These are phyloP conservation scores for Colletotrichum chrysophilum DNA, from an alignment of 2,329 filamentous ascomycete genomes.

Conservation along the genomic window DNA sequence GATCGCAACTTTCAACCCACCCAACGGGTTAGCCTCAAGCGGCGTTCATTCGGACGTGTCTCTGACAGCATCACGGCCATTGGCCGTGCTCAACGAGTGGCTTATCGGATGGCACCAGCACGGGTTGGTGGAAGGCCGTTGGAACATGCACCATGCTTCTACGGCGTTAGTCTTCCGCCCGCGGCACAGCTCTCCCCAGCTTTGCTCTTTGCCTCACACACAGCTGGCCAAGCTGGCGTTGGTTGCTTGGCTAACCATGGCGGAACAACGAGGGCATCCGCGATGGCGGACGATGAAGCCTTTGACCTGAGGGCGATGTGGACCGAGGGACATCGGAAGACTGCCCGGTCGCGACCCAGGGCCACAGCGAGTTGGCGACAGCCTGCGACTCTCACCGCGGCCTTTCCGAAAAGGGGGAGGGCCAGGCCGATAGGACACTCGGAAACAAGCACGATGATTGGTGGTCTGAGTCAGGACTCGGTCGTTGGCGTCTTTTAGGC, in stretches of 20 bases:
- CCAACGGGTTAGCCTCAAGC: conserved; percentile 5
- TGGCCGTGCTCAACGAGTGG: conserved; percentile 5
- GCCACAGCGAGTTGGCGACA: background rate
- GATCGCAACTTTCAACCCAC: background rate
- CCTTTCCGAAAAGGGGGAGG: conserved; percentile 19
- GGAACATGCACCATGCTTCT: conserved; percentile 23
- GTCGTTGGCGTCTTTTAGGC: conserved; percentile 20
- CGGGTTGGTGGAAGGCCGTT: conserved; percentile 21
- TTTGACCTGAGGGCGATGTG: background rate
- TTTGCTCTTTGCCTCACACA: background rate
- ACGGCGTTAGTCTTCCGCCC: conserved; percentile 7
- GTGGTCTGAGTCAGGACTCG: conserved; percentile 22
- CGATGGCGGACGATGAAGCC: background rate
- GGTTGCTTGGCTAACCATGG: conserved; percentile 14
- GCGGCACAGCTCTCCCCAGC: conserved; percentile 6
- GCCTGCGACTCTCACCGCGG: conserved; percentile 9
- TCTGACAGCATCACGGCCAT: conserved; percentile 14
- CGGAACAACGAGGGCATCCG: background rate
- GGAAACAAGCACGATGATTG: background rate
- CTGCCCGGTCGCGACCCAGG: background rate
- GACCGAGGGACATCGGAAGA: conserved; percentile 1
- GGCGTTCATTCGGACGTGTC: conserved; percentile 1
- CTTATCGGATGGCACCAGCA: conserved; percentile 19
- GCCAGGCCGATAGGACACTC: conserved; percentile 13
- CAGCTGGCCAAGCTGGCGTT: conserved; percentile 1